Percentiles rank a stretch among this genome's conserved stretches.
Conservation (phyloP, 306 rosid species). For the Boehmeria nivea region DNA sequence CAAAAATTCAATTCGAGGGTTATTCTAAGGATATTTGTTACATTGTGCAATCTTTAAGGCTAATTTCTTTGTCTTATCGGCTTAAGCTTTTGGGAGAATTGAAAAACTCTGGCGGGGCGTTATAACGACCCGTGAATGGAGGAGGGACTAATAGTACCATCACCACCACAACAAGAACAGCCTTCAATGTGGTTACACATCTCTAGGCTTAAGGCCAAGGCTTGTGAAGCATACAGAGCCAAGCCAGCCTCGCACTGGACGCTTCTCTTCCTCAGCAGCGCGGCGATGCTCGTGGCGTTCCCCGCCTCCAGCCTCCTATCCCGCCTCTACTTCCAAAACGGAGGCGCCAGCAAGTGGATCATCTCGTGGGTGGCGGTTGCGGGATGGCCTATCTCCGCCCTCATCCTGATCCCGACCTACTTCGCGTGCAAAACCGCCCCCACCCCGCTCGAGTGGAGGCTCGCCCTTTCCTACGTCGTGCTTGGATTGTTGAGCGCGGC, state of each 20-base stretch:
- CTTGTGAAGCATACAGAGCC: constrained; percentile 44
- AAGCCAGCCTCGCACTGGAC: constrained; percentile 75
- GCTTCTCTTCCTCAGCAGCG: constrained; percentile 60
- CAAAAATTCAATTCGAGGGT: no score
- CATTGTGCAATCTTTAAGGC: no score
- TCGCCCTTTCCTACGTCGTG: constrained; percentile 43
- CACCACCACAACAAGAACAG: background rate
- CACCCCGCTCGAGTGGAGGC: constrained; percentile 48
- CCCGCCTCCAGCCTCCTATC: constrained; percentile 88
- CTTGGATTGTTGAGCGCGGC: constrained; percentile 81
- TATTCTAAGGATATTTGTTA: no score
- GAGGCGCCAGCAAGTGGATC: constrained; percentile 92
- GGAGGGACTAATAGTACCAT: constrained; percentile 13
- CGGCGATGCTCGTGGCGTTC: constrained; percentile 81
- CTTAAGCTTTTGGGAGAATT: no score
- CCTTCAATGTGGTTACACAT: constrained; percentile 35
- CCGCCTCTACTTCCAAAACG: constrained; percentile 66
- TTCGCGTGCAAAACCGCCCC: constrained; percentile 41
- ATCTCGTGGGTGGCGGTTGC: constrained; percentile 92
- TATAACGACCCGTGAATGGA: constrained; percentile 44
- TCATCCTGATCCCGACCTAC: constrained; percentile 63
- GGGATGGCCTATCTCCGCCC: constrained; percentile 83
- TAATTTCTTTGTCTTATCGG: no score
- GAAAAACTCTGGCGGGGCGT: no score
- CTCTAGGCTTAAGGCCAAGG: constrained; percentile 23